Evolutionary conservation across 495 filamentous ascomycete genomes (phyloP), one percentile per base, ranked within the genome.

Genomic region (Penicillium goetzii): DNA sequence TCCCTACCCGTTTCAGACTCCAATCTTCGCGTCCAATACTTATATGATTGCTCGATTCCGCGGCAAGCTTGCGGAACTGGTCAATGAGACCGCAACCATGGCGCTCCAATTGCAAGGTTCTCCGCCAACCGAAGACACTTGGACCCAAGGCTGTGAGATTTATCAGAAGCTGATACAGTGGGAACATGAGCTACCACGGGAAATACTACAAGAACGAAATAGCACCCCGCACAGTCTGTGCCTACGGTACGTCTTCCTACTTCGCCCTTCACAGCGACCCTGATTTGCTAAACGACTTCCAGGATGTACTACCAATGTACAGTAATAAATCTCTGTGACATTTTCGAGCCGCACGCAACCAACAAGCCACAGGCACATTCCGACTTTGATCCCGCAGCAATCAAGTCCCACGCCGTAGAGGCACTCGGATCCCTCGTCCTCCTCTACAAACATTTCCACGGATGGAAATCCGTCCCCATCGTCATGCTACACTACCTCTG

Each of bases 401-500:
- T 10, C 15, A 32, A 33, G 26, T n/a, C 25, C 6, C 3, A 5
- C 3, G 67, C 69, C n/a, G 58, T 74, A 47, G 65, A 72, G 32
- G 51, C 52, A 4, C 64, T 70, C 25, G 69, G 72, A 23, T 70
- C 72, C 0, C 64, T 74, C 51, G 55, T 74, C 10, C 60, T 74
- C 3, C 45, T 72, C 10, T 72, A 62, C 55, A 67, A 66, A 58
- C 60, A 62, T 4, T 53, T 23, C 36, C 69, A 74, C 49, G 72
- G 72, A 8, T 70, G 65, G 59, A 74, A 72, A 38, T 72, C 72
- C 2, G 38, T 72, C n/a, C 69, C 72, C 2, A 68, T 74, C 49
- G 69, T 74, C 2, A 74, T 74, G 72, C 54, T 71, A 14, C 72
- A 74, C 47, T 72, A 72, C 49, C 69, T 70, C 38, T 71, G 69